phyloP scores from a whole-genome alignment of 352 stramenopile species.

The Globisporangium radiosum region DNA sequence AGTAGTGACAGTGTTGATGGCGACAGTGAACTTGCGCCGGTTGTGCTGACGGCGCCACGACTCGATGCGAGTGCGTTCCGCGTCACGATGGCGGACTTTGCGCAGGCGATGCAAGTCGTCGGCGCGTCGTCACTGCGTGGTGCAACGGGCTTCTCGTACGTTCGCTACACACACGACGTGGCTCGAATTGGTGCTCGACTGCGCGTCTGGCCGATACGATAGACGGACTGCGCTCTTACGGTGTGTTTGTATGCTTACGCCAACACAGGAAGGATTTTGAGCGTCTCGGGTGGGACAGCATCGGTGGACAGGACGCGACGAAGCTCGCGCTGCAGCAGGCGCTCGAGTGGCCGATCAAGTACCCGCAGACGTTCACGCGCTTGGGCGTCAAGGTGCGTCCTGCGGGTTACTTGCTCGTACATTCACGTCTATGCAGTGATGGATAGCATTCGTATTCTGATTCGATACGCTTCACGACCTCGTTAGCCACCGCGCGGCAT shows the following conservation, averaged over 20 bases:
- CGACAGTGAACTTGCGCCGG: constrained; percentile 3
- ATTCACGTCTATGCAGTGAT: too few relatives aligned
- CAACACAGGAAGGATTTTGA: constrained; percentile 48
- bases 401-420: too few relatives aligned
- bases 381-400: constrained; percentile 48
- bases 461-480: too few relatives aligned
- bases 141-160: constrained; percentile 48
- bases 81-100: constrained; percentile 68
- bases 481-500: constrained; percentile 64
- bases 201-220: too few relatives aligned
- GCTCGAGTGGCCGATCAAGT: constrained; percentile 86
- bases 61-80: constrained; percentile 19
- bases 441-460: too few relatives aligned
- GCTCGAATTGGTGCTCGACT: too few relatives aligned
- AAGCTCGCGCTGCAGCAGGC: constrained; percentile 78
- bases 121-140: constrained; percentile 61
- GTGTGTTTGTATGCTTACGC: background rate
- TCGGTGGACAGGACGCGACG: constrained; percentile 62
- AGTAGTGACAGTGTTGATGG: background rate
- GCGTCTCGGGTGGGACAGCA: constrained; percentile 59
- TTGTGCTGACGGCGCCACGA: background rate
- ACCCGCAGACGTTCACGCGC: constrained; percentile 58
- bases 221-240: background rate
- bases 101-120: constrained; percentile 63
- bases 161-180: background rate